Percentiles rank a stretch among this genome's conserved stretches.
These are phyloP conservation scores for Trichoderma pleuroti DNA, from an alignment of 2,329 filamentous ascomycete genomes.

Conservation along the genomic window DNA sequence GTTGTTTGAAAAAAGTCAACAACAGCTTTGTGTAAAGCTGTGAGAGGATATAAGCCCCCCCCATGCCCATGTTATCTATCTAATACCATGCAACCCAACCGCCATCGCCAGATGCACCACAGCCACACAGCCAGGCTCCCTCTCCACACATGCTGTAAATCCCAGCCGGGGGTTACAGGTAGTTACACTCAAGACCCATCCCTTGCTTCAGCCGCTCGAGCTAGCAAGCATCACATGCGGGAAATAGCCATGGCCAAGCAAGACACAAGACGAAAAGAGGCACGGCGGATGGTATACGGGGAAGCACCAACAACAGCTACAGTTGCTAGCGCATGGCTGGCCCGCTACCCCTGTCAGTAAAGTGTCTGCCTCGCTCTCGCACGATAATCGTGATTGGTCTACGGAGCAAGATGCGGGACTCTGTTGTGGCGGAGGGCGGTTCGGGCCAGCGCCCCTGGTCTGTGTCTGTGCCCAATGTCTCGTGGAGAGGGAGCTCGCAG, in stretches of 20 bases:
- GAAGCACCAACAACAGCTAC: neutral
- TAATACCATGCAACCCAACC: neutral
- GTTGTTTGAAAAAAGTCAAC: neutral
- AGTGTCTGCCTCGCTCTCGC: neutral
- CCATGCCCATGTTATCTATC: neutral
- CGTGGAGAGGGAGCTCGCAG: neutral
- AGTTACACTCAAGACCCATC: neutral
- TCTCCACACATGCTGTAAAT: neutral
- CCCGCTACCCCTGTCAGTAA: neutral
- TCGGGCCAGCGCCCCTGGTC: neutral
- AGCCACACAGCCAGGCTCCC: neutral
- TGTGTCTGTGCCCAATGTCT: neutral
- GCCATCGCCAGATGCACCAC: neutral
- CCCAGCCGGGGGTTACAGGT: neutral
- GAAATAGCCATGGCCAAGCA: neutral
- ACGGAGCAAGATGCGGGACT: neutral
- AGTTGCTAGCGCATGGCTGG: neutral
- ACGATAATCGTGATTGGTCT: slow-evolving; percentile 1
- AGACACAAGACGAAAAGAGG: neutral
- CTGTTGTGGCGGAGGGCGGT: slow-evolving; percentile 12
- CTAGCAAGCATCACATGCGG: slow-evolving; percentile 6
- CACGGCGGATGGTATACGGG: neutral
- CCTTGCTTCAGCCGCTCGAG: neutral
- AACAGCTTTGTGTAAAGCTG: neutral
- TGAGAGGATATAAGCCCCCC: neutral